Conservation (phyloP, 306 rosid species). For the Medicago truncatula region MtrunA17r5.0-ANR NC_053049.1:42871001-42871500, state of each 20-base stretch:
- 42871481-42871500: constrained; percentile 54
- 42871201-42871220: background rate
- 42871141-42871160: background rate
- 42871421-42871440: background rate
- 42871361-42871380: constrained; percentile 49
- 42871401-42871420: background rate
- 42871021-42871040: background rate
- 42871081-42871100: background rate
- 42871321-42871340: constrained; percentile 46
- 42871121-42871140: background rate
- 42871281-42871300: constrained; percentile 62
- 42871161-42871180: background rate
- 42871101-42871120: background rate
- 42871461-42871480: background rate
- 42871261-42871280: constrained; percentile 36
- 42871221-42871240: background rate
- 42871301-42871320: constrained; percentile 64
- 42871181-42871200: background rate
- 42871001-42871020: background rate
- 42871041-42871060: background rate
- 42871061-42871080: background rate
- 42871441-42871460: background rate
- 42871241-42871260: background rate
- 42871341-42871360: constrained; percentile 64
- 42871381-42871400: background rate